These are phyloP conservation scores for Geranium rotundifolium DNA, from an alignment of 345 rosid species.

Conservation along the genomic window DNA sequence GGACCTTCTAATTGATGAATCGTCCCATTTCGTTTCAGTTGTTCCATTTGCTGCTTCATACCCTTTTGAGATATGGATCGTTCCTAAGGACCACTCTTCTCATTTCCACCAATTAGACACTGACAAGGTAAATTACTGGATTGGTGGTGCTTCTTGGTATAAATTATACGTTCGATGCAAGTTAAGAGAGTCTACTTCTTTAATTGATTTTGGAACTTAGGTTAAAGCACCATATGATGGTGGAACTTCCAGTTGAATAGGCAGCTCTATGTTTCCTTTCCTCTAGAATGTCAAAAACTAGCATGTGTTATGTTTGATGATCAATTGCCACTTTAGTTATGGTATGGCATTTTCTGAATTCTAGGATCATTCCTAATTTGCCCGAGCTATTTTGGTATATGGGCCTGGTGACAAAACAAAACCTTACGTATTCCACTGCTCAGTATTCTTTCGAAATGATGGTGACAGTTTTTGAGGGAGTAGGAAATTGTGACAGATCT, in stretches of 20 bases:
- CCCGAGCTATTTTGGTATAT: no score
- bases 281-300: background rate
- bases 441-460: no score
- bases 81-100: conserved; percentile 53
- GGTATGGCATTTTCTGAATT: no score
- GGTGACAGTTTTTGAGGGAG: no score
- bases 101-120: conserved; percentile 57
- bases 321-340: no score
- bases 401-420: no score
- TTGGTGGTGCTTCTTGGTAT: no score
- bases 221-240: background rate
- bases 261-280: background rate
- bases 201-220: background rate
- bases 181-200: background rate
- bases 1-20: conserved; percentile 46
- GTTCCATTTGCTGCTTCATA: conserved; percentile 58
- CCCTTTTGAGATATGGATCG: conserved; percentile 84
- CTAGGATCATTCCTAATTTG: no score
- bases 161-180: background rate
- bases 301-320: background rate
- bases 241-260: background rate
- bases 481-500: no score
- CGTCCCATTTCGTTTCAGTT: conserved; percentile 47
- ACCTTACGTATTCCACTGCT: no score
- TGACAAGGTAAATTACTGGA: conserved; percentile 30